phyloP scores from a whole-genome alignment of 495 filamentous ascomycete species.

The Lophiostoma macrostomum region DNA sequence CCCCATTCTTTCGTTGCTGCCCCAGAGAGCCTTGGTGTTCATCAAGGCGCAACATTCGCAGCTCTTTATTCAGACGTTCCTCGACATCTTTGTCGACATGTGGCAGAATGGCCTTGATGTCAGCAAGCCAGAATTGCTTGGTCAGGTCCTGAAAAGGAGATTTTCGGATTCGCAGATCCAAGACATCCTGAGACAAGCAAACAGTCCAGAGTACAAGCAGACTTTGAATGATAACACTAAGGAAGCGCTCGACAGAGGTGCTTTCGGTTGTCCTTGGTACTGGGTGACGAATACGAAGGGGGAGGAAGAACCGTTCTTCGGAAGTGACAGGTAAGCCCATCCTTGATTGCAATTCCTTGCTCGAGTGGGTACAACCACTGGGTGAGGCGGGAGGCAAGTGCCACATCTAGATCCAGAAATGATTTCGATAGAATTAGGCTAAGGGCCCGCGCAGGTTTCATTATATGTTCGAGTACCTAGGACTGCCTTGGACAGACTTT shows the following conservation, averaged over 20 bases:
- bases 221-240: conserved; percentile 56
- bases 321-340: conserved; percentile 62
- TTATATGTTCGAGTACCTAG: conserved; percentile 40
- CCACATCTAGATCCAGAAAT: conserved; percentile 7
- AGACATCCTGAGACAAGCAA: conserved; percentile 51
- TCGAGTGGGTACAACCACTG: conserved; percentile 1
- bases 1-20: conserved; percentile 53
- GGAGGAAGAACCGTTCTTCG: conserved; percentile 67
- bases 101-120: conserved; percentile 50
- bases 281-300: conserved; percentile 62
- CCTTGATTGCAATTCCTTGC: neutral
- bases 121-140: conserved; percentile 47
- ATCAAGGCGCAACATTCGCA: conserved; percentile 49
- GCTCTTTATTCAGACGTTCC: conserved; percentile 46
- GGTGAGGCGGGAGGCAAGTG: neutral
- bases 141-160: conserved; percentile 36
- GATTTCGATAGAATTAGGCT: neutral
- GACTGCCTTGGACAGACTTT: conserved; percentile 34
- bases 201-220: conserved; percentile 55
- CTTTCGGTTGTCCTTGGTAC: conserved; percentile 74
- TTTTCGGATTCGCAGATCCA: conserved; percentile 47
- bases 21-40: conserved; percentile 62
- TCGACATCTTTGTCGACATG: conserved; percentile 47
- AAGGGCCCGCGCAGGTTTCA: conserved; percentile 25
- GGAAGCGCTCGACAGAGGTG: conserved; percentile 58